Conservation (phyloP, 805 yeast species). For the Pichia cephalocereana region DNA sequence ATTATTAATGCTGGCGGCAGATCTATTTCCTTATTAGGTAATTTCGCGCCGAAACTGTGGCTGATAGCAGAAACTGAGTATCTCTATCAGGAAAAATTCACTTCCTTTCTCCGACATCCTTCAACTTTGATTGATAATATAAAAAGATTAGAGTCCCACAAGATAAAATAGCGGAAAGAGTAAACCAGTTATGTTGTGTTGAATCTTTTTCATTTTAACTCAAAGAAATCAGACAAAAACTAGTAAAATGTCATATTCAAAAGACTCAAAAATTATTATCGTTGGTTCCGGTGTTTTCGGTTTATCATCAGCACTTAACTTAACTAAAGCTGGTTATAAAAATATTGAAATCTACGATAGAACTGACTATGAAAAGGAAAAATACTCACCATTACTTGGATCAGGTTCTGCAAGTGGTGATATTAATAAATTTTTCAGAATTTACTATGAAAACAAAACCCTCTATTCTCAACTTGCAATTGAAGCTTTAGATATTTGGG, state of each 20-base stretch:
- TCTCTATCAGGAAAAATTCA: too few species aligned
- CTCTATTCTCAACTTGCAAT: constrained; percentile 13
- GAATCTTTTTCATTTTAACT: too few species aligned
- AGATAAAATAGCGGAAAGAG: too few species aligned
- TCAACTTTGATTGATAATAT: too few species aligned
- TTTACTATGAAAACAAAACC: constrained; percentile 11
- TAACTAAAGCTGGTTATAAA: constrained; percentile 12
- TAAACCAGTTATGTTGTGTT: too few species aligned
- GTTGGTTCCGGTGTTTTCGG: constrained; percentile 48
- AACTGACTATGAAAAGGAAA: constrained; percentile 8
- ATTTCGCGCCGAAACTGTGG: too few species aligned
- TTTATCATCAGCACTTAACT: constrained; percentile 29
- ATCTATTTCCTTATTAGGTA: too few species aligned
- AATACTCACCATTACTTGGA: constrained; percentile 10
- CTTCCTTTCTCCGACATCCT: too few species aligned
- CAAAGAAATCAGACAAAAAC: background rate
- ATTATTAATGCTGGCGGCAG: too few species aligned
- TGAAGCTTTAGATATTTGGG: constrained; percentile 11
- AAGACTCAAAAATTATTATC: constrained; percentile 18
- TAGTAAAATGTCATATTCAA: constrained; percentile 1
- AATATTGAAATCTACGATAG: constrained; percentile 13
- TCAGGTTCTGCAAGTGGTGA: constrained; percentile 16
- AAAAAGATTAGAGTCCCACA: too few species aligned
- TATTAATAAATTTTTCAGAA: constrained; percentile 15
- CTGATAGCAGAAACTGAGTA: too few species aligned